Percentiles rank a stretch among this genome's conserved stretches.
Evolutionary conservation across 2,329 filamentous ascomycete genomes (phyloP).

Genomic region (Trichoderma sp.): DNA sequence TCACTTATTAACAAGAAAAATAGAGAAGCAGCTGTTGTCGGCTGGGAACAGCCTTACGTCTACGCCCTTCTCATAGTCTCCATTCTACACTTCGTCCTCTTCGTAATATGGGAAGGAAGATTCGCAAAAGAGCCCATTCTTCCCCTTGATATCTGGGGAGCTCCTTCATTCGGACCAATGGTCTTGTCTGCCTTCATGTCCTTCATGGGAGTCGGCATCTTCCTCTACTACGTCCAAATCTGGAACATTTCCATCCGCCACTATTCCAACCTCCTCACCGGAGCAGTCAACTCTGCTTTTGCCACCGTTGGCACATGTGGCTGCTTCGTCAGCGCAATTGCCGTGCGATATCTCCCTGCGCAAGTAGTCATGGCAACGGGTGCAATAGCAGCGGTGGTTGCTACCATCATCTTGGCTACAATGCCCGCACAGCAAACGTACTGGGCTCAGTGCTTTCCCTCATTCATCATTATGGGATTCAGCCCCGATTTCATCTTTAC

Average conservation of each 20-base stretch:
- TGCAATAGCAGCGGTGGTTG: constrained; percentile 27
- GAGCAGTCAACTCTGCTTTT: constrained; percentile 40
- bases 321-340: constrained; percentile 41
- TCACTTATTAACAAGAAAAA: not conserved
- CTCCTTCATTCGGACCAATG: constrained; percentile 39
- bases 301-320: constrained; percentile 39
- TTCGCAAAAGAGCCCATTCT: constrained; percentile 43
- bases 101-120: constrained; percentile 44
- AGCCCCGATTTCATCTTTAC: constrained; percentile 52
- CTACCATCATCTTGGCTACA: constrained; percentile 34
- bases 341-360: constrained; percentile 46
- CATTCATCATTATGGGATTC: constrained; percentile 33
- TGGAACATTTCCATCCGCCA: constrained; percentile 45
- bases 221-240: constrained; percentile 47
- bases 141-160: constrained; percentile 32
- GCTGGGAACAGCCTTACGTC: constrained; percentile 44
- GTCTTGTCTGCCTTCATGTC: constrained; percentile 44
- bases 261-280: constrained; percentile 40
- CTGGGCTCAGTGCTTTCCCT: constrained; percentile 42
- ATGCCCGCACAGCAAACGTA: constrained; percentile 45
- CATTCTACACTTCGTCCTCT: constrained; percentile 29
- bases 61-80: constrained; percentile 40
- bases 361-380: constrained; percentile 50
- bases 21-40: constrained; percentile 42
- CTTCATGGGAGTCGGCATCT: constrained; percentile 49